These are phyloP conservation scores for Amanita fuliginea DNA, from an alignment of 768 basidiomycete species.

Conservation along the genomic window DNA sequence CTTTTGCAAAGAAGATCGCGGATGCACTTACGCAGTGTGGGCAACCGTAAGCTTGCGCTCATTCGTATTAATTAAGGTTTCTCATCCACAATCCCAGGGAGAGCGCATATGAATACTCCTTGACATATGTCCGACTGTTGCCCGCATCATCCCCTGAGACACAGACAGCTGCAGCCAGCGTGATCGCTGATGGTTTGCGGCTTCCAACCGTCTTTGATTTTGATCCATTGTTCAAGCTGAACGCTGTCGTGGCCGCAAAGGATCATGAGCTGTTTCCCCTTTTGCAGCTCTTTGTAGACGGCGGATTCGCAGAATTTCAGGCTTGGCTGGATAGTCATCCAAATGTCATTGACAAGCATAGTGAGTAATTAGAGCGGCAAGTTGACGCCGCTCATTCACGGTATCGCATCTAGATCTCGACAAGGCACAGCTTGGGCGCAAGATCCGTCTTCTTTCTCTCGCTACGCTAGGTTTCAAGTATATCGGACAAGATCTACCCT, in stretches of 20 bases:
- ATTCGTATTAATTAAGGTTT: constrained; percentile 3
- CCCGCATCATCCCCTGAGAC: constrained; percentile 41
- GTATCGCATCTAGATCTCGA: constrained; percentile 38
- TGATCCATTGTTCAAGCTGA: constrained; percentile 68
- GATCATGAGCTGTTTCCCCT: constrained; percentile 65
- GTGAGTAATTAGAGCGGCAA: constrained; percentile 25
- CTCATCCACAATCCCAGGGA: constrained; percentile 26
- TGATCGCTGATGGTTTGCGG: constrained; percentile 55
- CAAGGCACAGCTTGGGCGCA: constrained; percentile 50
- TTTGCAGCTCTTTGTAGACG: constrained; percentile 63
- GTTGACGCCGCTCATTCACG: constrained; percentile 2
- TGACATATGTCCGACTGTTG: constrained; percentile 51
- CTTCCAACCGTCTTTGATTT: constrained; percentile 68
- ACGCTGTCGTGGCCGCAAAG: constrained; percentile 54
- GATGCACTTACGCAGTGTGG: constrained; percentile 46
- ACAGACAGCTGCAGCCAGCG: constrained; percentile 42
- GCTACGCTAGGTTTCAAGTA: constrained; percentile 70
- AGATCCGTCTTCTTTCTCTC: constrained; percentile 70
- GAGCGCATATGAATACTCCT: constrained; percentile 51
- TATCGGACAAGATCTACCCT: constrained; percentile 63
- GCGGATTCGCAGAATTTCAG: constrained; percentile 49
- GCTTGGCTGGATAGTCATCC: constrained; percentile 47
- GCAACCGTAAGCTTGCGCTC: constrained; percentile 37
- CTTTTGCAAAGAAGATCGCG: constrained; percentile 54
- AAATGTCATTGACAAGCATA: constrained; percentile 38